Evolutionary conservation across 2,329 filamentous ascomycete genomes (phyloP), one percentile per base, ranked within the genome.

Genomic region (Fusarium citri): DNA sequence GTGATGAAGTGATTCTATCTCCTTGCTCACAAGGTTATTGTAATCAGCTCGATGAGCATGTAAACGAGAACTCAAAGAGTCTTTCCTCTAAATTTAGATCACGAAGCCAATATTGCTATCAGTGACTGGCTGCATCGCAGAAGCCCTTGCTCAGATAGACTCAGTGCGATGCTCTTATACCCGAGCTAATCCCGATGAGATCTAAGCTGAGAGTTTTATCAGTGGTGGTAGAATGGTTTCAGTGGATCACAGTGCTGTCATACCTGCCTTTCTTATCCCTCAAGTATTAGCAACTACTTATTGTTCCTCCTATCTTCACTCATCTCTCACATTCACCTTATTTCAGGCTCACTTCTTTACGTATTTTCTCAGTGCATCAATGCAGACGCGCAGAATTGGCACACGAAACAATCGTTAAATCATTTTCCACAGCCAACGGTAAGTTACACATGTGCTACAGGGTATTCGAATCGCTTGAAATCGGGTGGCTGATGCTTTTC

Each of bases 291-390:
- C 9, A 37, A 10, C 10, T 37, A 11, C 5, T 7, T 3, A 37
- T 37, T n/a, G 34, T 37, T 18, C 18, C 18, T 37, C 4, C 18
- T 37, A n/a, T 37, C 5, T 10, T 37, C 18, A 37, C 34, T 37
- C 34, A 37, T n/a, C 18, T 37, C 18, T 37, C 18, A 37, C 16
- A 2, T 12, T 37, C 34, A 37, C 18, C 34, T 11, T 6, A 11
- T n/a, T 1, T n/a, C 0, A 37, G 6, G 1, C 11, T n/a, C 3
- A n/a, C 1, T 37, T 2, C n/a, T 7, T 7, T 11, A 0, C 18
- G 1, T 11, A n/a, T n/a, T 37, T 1, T 37, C 34, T 37, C 34
- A 37, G 34, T n/a, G 18, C 3, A 37, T n/a, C 3, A 37, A 37
- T n/a, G 3, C 34, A 11, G 16, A 18, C 3, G 10, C 5, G 18